Evolutionary conservation across 2,329 filamentous ascomycete genomes (phyloP), one percentile per base, ranked within the genome.

Genomic region (Salinomyces thailandicus): DNA sequence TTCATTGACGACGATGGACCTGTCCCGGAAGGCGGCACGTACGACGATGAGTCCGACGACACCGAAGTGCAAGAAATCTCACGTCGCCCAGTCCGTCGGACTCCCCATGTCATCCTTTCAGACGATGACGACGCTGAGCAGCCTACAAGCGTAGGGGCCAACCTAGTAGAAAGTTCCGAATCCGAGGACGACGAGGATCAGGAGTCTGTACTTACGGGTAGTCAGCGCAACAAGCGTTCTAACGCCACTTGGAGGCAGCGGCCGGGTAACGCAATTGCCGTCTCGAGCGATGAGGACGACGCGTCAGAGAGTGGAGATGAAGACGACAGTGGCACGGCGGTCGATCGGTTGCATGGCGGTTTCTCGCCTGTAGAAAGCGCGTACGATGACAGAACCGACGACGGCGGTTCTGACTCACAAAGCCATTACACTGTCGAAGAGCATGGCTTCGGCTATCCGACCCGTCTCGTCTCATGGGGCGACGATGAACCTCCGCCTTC

Each of bases 41-140:
- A 37, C 16, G 31, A 32, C 18, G 22, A 26, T 26, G 22, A 26
- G n/a, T 36, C 32, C 2, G 37, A 38, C 16, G 42, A 45, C 18
- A 41, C 34, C 12, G 37, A 33, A 18, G 33, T 38, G 15, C 36
- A 32, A 18, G 18, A 33, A 14, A 13, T 33, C 11, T 8, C 29
- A n/a, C 12, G 14, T 5, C 27, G 30, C 18, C 31, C 15, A 24
- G 38, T 31, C 9, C 36, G 37, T 8, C 27, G 37, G 7, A 24
- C 28, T 18, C 29, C 26, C 18, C 30, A 33, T 14, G 34, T 47
- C n/a, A 38, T 49, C 12, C 34, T 50, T 5, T 48, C 46, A 5
- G 46, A 50, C 30, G 48, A 48, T 16, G 50, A 52, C 15, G 36
- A 37, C 5, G 42, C 39, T 14, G 31, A 31, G 13, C 35, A 38